These are phyloP conservation scores for Wickerhamiella azyma DNA, from an alignment of 805 yeast genomes.

Conservation along the genomic window DNA sequence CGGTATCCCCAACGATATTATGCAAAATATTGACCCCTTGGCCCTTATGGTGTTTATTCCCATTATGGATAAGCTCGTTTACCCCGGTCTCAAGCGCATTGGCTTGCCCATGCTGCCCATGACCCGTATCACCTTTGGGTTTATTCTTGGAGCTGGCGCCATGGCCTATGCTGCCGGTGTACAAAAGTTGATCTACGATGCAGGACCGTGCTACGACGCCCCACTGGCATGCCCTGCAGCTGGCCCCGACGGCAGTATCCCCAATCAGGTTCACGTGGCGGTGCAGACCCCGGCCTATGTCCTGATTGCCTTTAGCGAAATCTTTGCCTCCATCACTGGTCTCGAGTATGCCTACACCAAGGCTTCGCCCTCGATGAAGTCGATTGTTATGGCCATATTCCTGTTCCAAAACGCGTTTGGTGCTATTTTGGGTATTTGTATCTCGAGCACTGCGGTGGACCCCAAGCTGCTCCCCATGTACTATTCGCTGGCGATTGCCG, in stretches of 20 bases:
- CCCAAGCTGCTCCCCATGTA: slow-evolving; percentile 63
- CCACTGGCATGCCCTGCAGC: slow-evolving; percentile 42
- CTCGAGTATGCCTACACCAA: slow-evolving; percentile 74
- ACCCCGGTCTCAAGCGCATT: slow-evolving; percentile 37
- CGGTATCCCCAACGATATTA: slow-evolving; percentile 68
- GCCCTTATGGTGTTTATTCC: slow-evolving; percentile 70
- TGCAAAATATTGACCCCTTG: slow-evolving; percentile 63
- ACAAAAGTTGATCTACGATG: slow-evolving; percentile 51
- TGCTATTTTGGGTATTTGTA: slow-evolving; percentile 61
- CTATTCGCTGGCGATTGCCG: slow-evolving; percentile 46
- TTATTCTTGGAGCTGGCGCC: slow-evolving; percentile 46
- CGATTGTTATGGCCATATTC: slow-evolving; percentile 47
- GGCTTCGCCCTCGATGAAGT: slow-evolving; percentile 59
- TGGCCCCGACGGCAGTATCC: slow-evolving; percentile 21
- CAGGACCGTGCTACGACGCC: slow-evolving; percentile 60
- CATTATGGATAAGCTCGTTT: slow-evolving; percentile 45
- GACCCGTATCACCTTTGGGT: slow-evolving; percentile 58
- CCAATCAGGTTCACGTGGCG: slow-evolving; percentile 51
- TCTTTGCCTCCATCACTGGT: slow-evolving; percentile 69
- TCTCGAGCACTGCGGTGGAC: slow-evolving; percentile 50
- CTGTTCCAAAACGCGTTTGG: slow-evolving; percentile 65
- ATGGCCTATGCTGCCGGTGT: slow-evolving; percentile 68
- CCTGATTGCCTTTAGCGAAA: slow-evolving; percentile 61
- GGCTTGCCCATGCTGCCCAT: slow-evolving; percentile 43
- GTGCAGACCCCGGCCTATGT: slow-evolving; percentile 62